These are phyloP conservation scores for Purshia tridentata DNA, from an alignment of 306 rosid genomes.

Conservation along the genomic window DNA sequence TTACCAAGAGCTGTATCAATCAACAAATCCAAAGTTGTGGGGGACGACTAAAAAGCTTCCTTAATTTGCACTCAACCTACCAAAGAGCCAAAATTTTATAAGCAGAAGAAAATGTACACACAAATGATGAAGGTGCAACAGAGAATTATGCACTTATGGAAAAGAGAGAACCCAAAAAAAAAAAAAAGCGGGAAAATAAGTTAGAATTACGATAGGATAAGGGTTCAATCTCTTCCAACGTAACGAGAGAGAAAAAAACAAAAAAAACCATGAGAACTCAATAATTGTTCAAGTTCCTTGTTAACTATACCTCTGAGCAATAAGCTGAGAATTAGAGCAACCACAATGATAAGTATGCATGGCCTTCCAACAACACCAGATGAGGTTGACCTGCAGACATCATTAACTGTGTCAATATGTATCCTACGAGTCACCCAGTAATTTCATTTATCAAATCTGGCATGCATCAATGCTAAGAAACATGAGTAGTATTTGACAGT, in stretches of 20 bases:
- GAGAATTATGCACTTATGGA: neutral
- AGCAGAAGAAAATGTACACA: neutral
- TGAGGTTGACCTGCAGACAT: slow-evolving; percentile 67
- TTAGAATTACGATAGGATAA: too few relatives aligned
- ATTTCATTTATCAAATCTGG: neutral
- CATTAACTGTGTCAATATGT: slow-evolving; percentile 8
- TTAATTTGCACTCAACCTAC: neutral
- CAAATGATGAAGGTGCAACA: neutral
- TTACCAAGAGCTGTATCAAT: neutral
- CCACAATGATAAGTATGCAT: slow-evolving; percentile 30
- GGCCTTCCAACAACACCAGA: slow-evolving; percentile 44
- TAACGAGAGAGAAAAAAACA: too few relatives aligned
- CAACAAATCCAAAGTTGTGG: neutral
- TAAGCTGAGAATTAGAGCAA: slow-evolving; percentile 44
- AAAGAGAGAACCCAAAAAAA: slow-evolving; percentile 13
- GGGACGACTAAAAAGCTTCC: neutral
- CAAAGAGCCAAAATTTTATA: neutral
- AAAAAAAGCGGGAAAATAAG: neutral
- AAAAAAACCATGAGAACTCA: neutral
- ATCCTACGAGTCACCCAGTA: neutral
- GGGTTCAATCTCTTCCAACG: neutral
- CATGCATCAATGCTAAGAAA: neutral
- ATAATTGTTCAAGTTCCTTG: slow-evolving; percentile 2
- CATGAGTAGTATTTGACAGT: neutral
- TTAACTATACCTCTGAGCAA: slow-evolving; percentile 44